A percentile compares a stretch with the other conserved stretches of the same genome.
Conservation (phyloP, 2,329 filamentous ascomycete species). For the Exophiala spinifera region DNA sequence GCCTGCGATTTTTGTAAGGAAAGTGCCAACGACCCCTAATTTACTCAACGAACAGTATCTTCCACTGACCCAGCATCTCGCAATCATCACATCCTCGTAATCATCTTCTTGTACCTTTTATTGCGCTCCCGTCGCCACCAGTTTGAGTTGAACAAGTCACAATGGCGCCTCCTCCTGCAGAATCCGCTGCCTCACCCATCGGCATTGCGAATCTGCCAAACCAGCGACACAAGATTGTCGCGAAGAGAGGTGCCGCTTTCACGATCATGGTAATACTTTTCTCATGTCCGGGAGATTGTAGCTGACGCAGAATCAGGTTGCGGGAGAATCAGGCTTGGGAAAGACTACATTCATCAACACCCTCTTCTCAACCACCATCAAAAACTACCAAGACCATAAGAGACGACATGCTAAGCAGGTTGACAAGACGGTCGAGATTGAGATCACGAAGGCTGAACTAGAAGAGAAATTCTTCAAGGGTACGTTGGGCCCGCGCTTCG, state of each 20-base stretch:
- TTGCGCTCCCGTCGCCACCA: conserved; percentile 5
- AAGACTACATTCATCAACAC: conserved; percentile 99
- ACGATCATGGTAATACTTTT: conserved; percentile 83
- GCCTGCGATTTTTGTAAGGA: conserved; percentile 17
- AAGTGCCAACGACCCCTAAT: conserved; percentile 15
- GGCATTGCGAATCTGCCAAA: conserved; percentile 73
- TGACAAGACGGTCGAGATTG: conserved; percentile 99
- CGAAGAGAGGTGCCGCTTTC: conserved; percentile 89
- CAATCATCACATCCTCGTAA: conserved; percentile 9
- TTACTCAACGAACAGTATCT: not conserved
- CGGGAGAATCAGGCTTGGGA: conserved; percentile 95
- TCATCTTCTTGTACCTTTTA: conserved; percentile 19
- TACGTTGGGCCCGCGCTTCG: conserved; percentile 41
- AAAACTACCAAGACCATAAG: conserved; percentile 99
- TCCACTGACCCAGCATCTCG: not conserved
- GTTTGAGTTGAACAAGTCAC: conserved; percentile 4
- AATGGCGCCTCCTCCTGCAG: conserved; percentile 55
- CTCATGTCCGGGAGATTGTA: not conserved
- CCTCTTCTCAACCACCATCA: conserved; percentile 99
- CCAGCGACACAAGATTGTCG: conserved; percentile 71
- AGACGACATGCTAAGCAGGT: conserved; percentile 98
- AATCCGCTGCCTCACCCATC: conserved; percentile 64
- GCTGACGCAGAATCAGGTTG: conserved; percentile 63
- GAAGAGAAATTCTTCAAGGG: conserved; percentile 99
- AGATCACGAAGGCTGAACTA: conserved; percentile 98